Base-by-base conservation (phyloP, 2,329 filamentous ascomycete species). In the Chaetomium strumarium region DNA sequence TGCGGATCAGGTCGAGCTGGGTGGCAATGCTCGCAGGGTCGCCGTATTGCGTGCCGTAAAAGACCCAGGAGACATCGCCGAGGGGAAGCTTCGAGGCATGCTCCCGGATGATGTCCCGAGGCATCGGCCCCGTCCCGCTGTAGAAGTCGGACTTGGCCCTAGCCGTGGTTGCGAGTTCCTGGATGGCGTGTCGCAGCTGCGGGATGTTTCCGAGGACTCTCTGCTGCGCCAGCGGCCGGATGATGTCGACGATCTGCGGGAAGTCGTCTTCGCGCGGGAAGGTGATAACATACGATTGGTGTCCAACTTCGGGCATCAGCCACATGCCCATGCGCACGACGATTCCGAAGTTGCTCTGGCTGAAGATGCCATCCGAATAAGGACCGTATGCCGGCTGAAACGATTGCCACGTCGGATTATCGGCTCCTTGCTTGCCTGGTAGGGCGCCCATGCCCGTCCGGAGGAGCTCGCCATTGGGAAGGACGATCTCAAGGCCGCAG, bases 291-390 rank as follows among this genome's bases (percentile, higher is more conserved):
- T 70, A 73, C 1, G 68, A 65, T 48, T 71, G 68, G 49, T 71
- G 65, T 20, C 39, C 46, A 3, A 46, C 33, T 10, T 60, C 63
- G 3, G 70, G 70, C 66, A 70, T 70, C 52, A 68, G 52, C 55
- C 66, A 65, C 51, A 80, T 70, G 0, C 77, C 78, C 71, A 81
- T 76, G 62, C 79, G 79, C 1, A 73, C 75, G 7, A 79, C 72
- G 31, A 80, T 74, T n/a, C 76, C 77, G n/a, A 78, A 68, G 52
- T 75, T 78, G n/a, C 70, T 73, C 59, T 80, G 76, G 1, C 72
- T 69, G 57, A 80, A 80, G 12, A 80, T 70, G 1, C 74, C 73
- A 49, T 73, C 70, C 14, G 67, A 61, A 5, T 64, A 64, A 2
- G 71, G 71, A 0, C 71, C 70, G 55, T 71, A 73, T 1, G 67